phyloP scores from a whole-genome alignment of 805 yeast genomes.

The Candida jianshihensis region DNA sequence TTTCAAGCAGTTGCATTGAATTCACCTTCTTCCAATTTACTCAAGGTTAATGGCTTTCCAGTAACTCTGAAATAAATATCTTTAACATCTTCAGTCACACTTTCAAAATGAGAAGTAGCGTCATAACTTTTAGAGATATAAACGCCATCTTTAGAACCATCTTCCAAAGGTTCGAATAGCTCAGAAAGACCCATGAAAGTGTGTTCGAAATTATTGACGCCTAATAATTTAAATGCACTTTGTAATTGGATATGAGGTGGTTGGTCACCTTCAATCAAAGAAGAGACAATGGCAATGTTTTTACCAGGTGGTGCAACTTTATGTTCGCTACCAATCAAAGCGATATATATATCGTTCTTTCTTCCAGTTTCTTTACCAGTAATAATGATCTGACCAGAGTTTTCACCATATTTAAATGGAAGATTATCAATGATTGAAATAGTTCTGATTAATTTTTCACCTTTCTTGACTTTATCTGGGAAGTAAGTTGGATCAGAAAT shows the following conservation, averaged over 20 bases:
- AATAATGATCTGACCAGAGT: conserved; percentile 88
- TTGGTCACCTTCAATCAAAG: conserved; percentile 86
- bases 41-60: conserved; percentile 72
- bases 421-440: conserved; percentile 85
- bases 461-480: conserved; percentile 49
- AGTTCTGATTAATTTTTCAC: conserved; percentile 34
- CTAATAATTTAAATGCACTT: conserved; percentile 88
- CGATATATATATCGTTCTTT: conserved; percentile 90
- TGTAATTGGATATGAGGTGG: conserved; percentile 94
- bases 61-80: conserved; percentile 87
- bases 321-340: conserved; percentile 83
- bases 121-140: conserved; percentile 87
- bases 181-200: conserved; percentile 91
- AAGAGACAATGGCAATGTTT: conserved; percentile 88
- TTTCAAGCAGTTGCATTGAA: conserved; percentile 19
- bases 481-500: conserved; percentile 98
- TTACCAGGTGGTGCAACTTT: conserved; percentile 86
- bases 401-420: conserved; percentile 73
- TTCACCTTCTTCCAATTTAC: conserved; percentile 21
- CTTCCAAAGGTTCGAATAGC: conserved; percentile 76
- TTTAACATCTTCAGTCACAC: conserved; percentile 94
- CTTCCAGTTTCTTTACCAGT: conserved; percentile 95
- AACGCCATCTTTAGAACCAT: conserved; percentile 74
- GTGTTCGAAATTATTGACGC: conserved; percentile 43
- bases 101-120: conserved; percentile 90